Base-by-base conservation (phyloP, 352 stramenopile species). In the Pythium biforme region DNA sequence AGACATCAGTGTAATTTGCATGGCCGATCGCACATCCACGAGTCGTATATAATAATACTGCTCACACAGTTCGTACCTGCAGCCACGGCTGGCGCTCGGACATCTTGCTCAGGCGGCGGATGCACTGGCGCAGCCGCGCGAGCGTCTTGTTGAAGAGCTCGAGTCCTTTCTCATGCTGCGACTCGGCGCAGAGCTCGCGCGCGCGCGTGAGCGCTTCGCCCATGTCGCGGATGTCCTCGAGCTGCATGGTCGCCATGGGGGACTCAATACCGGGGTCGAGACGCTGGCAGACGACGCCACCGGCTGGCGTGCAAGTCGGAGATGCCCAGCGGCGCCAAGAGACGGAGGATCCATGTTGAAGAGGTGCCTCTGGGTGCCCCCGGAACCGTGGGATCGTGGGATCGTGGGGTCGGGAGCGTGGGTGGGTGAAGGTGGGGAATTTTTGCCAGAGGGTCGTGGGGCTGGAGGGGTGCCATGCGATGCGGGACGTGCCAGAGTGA, bases 11-110 rank as follows among this genome's bases (percentile, higher is more conserved):
- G n/a, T n/a, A n/a, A n/a, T n/a, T n/a, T n/a, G n/a, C n/a, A n/a
- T n/a, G n/a, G n/a, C n/a, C n/a, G n/a, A n/a, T n/a, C n/a, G n/a
- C n/a, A n/a, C n/a, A n/a, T n/a, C n/a, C n/a, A n/a, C n/a, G n/a
- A n/a, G n/a, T n/a, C n/a, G n/a, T n/a, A n/a, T n/a, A n/a, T n/a
- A n/a, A n/a, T n/a, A n/a, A n/a, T n/a, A n/a, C n/a, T n/a, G n/a
- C n/a, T n/a, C n/a, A n/a, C n/a, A n/a, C n/a, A n/a, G n/a, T n/a
- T n/a, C n/a, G 41, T 25, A 88, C 81, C 63, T 93, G 82, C 19
- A 94, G 74, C 85, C 85, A 92, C 9, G 78, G 78, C 55, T 92
- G 83, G n/a, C 83, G 81, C 66, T 92, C 85, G 1, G 74, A 66
- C 73, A 88, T 89, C 43, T 86, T 86, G 47, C 67, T 81, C 68